Evolutionary conservation across 2,329 filamentous ascomycete species (phyloP), one percentile per base, ranked within the genome.

Genomic region (Ascochyta clinopodiicola): DNA sequence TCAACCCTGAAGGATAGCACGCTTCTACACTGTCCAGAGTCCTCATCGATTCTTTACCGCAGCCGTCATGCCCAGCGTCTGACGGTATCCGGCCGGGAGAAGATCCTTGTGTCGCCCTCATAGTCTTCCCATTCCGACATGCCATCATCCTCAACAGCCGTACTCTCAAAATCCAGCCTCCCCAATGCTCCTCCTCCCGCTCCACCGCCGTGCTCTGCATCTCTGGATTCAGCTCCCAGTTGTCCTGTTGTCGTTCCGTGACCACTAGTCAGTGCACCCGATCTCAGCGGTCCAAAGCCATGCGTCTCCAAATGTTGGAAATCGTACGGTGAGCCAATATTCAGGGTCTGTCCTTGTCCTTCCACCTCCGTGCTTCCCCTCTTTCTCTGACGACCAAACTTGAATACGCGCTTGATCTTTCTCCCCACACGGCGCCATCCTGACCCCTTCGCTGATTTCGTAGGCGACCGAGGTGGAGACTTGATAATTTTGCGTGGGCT

Each of bases 371-470:
- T 44, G 10, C 35, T 15, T 3, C n/a, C 10, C 24, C 34, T 44
- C 29, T 43, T 36, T 29, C 32, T 49, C 21, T 49, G n/a, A 5
- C 44, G 39, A 5, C 29, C 27, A 19, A 49, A 40, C 1, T 7
- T 44, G 29, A 55, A 55, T 3, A 24, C 51, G 6, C 29, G 48
- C 40, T 55, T 55, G 32, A 55, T 31, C 9, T 44, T 49, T 13
- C 43, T 27, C 1, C 39, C 47, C 15, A 43, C 17, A 2, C 19
- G 37, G 13, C 45, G 38, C 51, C 45, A 55, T 19, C 34, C 22
- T 4, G 25, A 34, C 2, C 40, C 35, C 22, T 36, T 49, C 10
- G 15, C 31, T 43, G 39, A 43, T 21, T 49, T 40, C 2, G 21
- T 49, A 4, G 51, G 45, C 7, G 39, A 43, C 1, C 4, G 9